A percentile compares a stretch with the other conserved stretches of the same genome.
Evolutionary conservation across 2,329 filamentous ascomycete species (phyloP).

Genomic region (Xylaria digitata): DNA sequence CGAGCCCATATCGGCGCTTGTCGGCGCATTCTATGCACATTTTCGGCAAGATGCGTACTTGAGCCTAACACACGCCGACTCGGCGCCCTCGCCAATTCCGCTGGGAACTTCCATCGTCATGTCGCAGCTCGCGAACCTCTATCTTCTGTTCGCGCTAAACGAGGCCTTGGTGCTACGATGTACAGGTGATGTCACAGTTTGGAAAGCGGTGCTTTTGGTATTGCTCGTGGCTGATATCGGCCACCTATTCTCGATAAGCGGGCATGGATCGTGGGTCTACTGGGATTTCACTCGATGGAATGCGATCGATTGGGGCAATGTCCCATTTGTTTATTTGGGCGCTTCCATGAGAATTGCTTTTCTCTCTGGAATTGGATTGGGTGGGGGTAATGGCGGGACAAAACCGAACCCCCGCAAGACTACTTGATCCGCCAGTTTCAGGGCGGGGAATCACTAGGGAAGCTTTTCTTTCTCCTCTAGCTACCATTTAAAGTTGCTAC

Average conservation of each 20-base stretch:
- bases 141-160: constrained; percentile 80
- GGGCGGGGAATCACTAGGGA: constrained; percentile 5
- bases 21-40: constrained; percentile 64
- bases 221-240: constrained; percentile 81
- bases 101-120: constrained; percentile 73
- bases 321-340: constrained; percentile 76
- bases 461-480: neutral
- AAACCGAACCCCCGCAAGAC: constrained; percentile 31
- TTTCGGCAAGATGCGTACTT: constrained; percentile 69
- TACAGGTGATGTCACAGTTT: constrained; percentile 75
- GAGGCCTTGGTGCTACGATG: constrained; percentile 80
- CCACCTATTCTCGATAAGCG: constrained; percentile 74
- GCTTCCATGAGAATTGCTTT: constrained; percentile 70
- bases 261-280: constrained; percentile 70
- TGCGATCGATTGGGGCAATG: constrained; percentile 74
- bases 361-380: constrained; percentile 66
- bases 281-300: constrained; percentile 73
- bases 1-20: constrained; percentile 68
- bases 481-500: constrained; percentile 4
- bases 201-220: constrained; percentile 73
- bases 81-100: constrained; percentile 62
- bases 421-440: constrained; percentile 10
- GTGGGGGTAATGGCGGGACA: constrained; percentile 30
- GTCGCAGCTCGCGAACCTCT: constrained; percentile 81
- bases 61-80: constrained; percentile 64